A percentile compares a stretch with the other conserved stretches of the same genome.
Conservation (phyloP, 495 filamentous ascomycete species). For the Bryoglossum gracile region DNA sequence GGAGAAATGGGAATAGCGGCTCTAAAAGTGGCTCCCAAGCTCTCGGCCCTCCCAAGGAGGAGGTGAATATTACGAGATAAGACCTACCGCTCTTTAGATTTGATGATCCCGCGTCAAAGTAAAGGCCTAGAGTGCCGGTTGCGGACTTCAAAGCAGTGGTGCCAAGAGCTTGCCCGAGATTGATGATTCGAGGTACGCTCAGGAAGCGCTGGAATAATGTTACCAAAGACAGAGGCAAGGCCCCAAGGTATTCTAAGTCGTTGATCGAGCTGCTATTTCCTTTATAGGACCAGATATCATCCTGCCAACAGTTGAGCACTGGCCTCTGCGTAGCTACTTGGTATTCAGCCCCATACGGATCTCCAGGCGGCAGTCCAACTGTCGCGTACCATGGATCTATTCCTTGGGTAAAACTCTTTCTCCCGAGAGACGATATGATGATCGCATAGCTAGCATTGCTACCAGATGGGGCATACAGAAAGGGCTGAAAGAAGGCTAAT, state of each 20-base stretch:
- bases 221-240: constrained; percentile 18
- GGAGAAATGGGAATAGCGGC: not conserved
- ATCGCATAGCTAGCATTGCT: constrained; percentile 28
- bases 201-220: constrained; percentile 19
- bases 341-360: constrained; percentile 10
- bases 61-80: not conserved
- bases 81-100: constrained; percentile 18
- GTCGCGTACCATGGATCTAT: constrained; percentile 33
- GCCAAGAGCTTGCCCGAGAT: constrained; percentile 23
- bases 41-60: not conserved
- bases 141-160: constrained; percentile 27
- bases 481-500: constrained; percentile 9
- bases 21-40: not conserved
- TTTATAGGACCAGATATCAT: constrained; percentile 20
- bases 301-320: constrained; percentile 31
- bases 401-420: constrained; percentile 25
- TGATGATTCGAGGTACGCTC: constrained; percentile 21
- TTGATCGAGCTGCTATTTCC: constrained; percentile 19
- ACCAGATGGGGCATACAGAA: not conserved
- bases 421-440: constrained; percentile 27
- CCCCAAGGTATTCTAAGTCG: constrained; percentile 11
- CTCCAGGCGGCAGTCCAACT: not conserved
- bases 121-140: constrained; percentile 16
- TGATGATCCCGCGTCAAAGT: constrained; percentile 28
- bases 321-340: constrained; percentile 22